phyloP scores from a whole-genome alignment of 768 basidiomycete species.

The Tulasnella sp. region DNA sequence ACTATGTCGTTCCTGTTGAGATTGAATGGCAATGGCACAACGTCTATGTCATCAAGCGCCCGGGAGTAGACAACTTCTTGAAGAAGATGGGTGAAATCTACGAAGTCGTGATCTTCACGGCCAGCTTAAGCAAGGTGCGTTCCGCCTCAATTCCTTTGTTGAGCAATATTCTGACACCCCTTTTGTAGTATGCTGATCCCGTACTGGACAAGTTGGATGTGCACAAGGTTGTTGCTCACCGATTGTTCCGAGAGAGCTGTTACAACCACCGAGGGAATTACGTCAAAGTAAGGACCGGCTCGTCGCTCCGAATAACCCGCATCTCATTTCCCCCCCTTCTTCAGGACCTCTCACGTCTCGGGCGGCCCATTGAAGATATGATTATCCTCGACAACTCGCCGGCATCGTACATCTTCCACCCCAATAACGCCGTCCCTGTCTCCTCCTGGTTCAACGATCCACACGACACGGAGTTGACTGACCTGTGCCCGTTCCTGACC shows the following conservation, averaged over 20 bases:
- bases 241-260: constrained; percentile 96
- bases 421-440: constrained; percentile 98
- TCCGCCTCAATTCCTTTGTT: constrained; percentile 1
- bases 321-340: constrained; percentile 2
- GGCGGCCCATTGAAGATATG: constrained; percentile 88
- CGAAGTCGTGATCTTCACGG: constrained; percentile 97
- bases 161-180: constrained; percentile 34
- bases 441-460: constrained; percentile 99
- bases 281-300: constrained; percentile 73
- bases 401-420: constrained; percentile 98
- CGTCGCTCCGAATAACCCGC: constrained; percentile 15
- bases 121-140: constrained; percentile 92
- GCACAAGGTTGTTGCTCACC: constrained; percentile 88
- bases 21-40: constrained; percentile 99
- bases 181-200: constrained; percentile 89
- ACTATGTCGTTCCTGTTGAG: constrained; percentile 98
- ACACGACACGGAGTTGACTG: constrained; percentile 96
- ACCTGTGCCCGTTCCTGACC: constrained; percentile 90
- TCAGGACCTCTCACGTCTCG: constrained; percentile 95
- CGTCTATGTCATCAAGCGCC: constrained; percentile 98
- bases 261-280: constrained; percentile 99
- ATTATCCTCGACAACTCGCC: constrained; percentile 99
- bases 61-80: constrained; percentile 95
- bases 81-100: constrained; percentile 99
- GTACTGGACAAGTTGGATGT: constrained; percentile 96